Conservation (phyloP, 129 eudicot species). For the Cynara cardunculus region DNA sequence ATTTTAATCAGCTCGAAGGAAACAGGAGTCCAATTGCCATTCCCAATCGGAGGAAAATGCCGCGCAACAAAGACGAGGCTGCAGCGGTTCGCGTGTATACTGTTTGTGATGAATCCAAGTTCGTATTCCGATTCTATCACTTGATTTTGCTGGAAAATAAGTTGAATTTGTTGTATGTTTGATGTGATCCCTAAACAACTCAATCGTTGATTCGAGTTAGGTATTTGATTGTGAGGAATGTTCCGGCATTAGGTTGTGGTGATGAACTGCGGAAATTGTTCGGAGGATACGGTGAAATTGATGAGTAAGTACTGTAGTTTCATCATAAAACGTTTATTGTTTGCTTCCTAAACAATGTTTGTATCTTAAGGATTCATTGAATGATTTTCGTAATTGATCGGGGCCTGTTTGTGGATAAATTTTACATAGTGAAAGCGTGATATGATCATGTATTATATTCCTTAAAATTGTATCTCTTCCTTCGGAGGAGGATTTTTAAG, state of each 20-base stretch:
- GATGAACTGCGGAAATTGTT: slow-evolving; percentile 74
- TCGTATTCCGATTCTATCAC: slow-evolving; percentile 6
- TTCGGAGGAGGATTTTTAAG: background rate
- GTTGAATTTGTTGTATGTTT: background rate
- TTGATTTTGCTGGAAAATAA: background rate
- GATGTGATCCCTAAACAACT: slow-evolving; percentile 13
- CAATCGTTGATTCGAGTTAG: slow-evolving; percentile 18
- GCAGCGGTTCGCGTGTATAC: slow-evolving; percentile 84
- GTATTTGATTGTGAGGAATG: slow-evolving; percentile 85
- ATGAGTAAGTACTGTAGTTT: slow-evolving; percentile 46
- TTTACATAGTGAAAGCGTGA: background rate
- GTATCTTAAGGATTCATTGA: background rate
- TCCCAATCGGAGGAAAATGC: slow-evolving; percentile 33
- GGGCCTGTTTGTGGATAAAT: background rate
- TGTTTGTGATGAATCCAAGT: slow-evolving; percentile 96
- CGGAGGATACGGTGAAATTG: slow-evolving; percentile 65
- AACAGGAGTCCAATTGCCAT: background rate
- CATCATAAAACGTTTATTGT: background rate
- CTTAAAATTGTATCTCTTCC: background rate
- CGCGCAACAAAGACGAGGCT: slow-evolving; percentile 61
- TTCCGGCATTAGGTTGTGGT: slow-evolving; percentile 85
- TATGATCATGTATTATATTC: background rate
- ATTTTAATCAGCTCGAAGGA: background rate
- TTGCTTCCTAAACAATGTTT: background rate
- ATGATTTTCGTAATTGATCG: background rate